Conservation (phyloP, 176 grass and related monocot genomes). For the Aegilops tauschii region DNA sequence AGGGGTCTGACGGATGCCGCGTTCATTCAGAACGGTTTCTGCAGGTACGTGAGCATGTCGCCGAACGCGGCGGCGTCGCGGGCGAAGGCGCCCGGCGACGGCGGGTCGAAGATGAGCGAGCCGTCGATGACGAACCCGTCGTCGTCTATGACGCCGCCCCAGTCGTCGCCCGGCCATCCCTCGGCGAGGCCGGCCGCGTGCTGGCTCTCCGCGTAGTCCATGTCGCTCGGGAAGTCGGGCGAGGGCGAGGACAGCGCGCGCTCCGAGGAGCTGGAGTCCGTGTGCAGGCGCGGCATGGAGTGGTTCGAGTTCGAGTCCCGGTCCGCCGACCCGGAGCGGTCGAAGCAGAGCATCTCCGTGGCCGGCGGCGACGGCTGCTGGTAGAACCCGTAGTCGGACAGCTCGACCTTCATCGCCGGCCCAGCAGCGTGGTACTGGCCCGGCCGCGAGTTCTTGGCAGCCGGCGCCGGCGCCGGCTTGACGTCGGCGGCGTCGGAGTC, state of each 20-base stretch:
- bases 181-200: slow-evolving; percentile 7
- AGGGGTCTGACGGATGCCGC: background rate
- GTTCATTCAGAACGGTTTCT: slow-evolving; percentile 47
- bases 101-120: slow-evolving; percentile 22
- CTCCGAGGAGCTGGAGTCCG: slow-evolving; percentile 79
- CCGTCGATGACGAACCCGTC: slow-evolving; percentile 30
- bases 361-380: slow-evolving; percentile 16
- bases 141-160: slow-evolving; percentile 33
- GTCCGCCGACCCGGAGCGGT: slow-evolving; percentile 29
- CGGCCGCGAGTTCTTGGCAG: slow-evolving; percentile 12
- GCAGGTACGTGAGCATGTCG: slow-evolving; percentile 62
- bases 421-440: background rate
- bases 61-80: slow-evolving; percentile 39
- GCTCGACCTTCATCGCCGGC: slow-evolving; percentile 54
- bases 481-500: background rate
- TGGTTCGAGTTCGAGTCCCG: slow-evolving; percentile 18
- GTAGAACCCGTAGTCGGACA: slow-evolving; percentile 33
- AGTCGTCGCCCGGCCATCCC: background rate
- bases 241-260: slow-evolving; percentile 60
- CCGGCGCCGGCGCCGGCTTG: slow-evolving; percentile 21
- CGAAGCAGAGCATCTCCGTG: slow-evolving; percentile 64
- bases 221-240: slow-evolving; percentile 55
- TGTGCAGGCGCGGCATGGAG: slow-evolving; percentile 26
- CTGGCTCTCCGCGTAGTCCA: slow-evolving; percentile 69
- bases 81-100: slow-evolving; percentile 26